These are phyloP conservation scores for Phytophthora quininea DNA, from an alignment of 352 stramenopile genomes.

Conservation along the genomic window DNA sequence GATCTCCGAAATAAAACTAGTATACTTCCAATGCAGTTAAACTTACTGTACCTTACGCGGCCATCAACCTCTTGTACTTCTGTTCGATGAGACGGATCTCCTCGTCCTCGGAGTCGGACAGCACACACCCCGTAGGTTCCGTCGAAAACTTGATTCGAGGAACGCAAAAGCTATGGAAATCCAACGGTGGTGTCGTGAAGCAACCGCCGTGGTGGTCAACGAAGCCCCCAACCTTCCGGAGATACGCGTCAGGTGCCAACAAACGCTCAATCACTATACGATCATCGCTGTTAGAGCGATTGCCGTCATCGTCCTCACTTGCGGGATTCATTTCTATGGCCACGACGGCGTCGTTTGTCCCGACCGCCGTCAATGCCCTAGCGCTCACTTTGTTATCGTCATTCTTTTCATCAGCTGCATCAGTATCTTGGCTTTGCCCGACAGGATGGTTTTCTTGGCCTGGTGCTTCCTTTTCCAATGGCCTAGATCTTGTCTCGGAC, in stretches of 20 bases:
- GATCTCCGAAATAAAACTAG: slow-evolving; percentile 17
- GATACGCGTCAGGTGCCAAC: slow-evolving; percentile 51
- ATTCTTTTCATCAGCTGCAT: background rate
- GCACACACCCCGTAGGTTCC: slow-evolving; percentile 30
- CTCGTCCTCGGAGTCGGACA: slow-evolving; percentile 79
- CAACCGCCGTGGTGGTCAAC: slow-evolving; percentile 57
- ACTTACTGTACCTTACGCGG: slow-evolving; percentile 26
- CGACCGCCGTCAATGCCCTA: background rate
- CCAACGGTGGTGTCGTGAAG: slow-evolving; percentile 51
- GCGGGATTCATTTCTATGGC: slow-evolving; percentile 2
- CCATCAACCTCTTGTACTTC: slow-evolving; percentile 69
- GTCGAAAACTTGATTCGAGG: slow-evolving; percentile 72
- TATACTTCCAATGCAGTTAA: slow-evolving; percentile 22
- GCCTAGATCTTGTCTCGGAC: slow-evolving; percentile 1
- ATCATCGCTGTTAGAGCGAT: slow-evolving; percentile 15
- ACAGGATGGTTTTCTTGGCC: background rate
- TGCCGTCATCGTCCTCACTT: slow-evolving; percentile 21
- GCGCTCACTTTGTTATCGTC: slow-evolving; percentile 2
- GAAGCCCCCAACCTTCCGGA: slow-evolving; percentile 50
- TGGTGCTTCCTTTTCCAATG: background rate
- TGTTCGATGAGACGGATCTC: slow-evolving; percentile 78
- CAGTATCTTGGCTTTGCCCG: background rate
- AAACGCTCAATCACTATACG: slow-evolving; percentile 29
- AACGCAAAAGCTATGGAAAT: slow-evolving; percentile 80
- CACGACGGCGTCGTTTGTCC: background rate